A percentile compares a stretch with the other conserved stretches of the same genome.
phyloP scores from a whole-genome alignment of 805 yeast genomes.

The Naumovozyma baii region DNA sequence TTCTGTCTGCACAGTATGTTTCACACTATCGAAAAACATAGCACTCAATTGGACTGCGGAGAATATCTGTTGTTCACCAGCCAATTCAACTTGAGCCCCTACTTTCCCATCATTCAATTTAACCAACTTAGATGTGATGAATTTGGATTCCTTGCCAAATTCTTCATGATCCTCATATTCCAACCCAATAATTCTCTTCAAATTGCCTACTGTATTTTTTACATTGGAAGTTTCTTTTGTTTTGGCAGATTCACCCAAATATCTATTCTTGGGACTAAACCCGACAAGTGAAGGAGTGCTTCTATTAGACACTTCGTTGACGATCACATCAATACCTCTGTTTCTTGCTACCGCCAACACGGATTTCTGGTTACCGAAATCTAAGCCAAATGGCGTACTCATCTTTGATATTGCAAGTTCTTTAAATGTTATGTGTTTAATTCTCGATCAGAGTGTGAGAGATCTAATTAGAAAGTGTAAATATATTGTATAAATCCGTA shows the following conservation, averaged over 20 bases:
- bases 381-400: constrained; percentile 96
- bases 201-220: constrained; percentile 90
- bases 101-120: constrained; percentile 64
- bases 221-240: constrained; percentile 93
- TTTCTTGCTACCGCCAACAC: constrained; percentile 95
- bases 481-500: no score
- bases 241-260: constrained; percentile 91
- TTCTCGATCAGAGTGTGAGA: background rate
- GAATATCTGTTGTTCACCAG: constrained; percentile 69
- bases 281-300: constrained; percentile 89
- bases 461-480: no score
- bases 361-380: constrained; percentile 90
- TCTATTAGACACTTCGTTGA: constrained; percentile 97
- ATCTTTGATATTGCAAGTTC: constrained; percentile 28
- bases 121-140: constrained; percentile 60
- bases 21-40: constrained; percentile 88
- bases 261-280: constrained; percentile 81
- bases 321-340: constrained; percentile 97
- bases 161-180: constrained; percentile 51
- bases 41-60: constrained; percentile 86
- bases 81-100: constrained; percentile 78
- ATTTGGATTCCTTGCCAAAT: constrained; percentile 62
- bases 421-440: background rate
- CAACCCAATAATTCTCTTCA: constrained; percentile 88
- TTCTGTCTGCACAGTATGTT: constrained; percentile 69